Evolutionary conservation across 192 early-diverging fungal species (phyloP), one percentile per base, ranked within the genome.

Genomic region (Coemansia sp.): DNA sequence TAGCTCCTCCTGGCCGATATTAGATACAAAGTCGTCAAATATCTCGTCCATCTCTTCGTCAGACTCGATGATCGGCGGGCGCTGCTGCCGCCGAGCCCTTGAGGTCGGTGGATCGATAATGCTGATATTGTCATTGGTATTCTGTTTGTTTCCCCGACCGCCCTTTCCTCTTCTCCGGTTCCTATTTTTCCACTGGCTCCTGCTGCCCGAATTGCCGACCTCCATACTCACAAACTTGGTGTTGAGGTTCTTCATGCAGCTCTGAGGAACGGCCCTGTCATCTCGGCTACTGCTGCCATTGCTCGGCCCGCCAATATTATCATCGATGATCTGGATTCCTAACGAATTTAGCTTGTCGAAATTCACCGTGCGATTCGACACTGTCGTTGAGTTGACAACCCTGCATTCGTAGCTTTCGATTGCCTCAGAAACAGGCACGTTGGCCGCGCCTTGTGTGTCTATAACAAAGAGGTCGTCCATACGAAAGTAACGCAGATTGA

Each of bases 391-490:
- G 14, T 16, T 35, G 7, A 68, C 62, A 4, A 59, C 71, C 0
- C 39, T 46, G 68, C 63, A 65, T 20, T 71, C 69, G 55, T 50
- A 69, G 31, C 9, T 23, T 1, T 35, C 18, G 2, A 43, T 59
- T 43, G 73, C 34, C 26, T 69, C 59, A 4, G 50, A 40, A 0
- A 60, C 68, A 1, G 26, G 31, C 10, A 60, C 48, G 4, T 33
- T 36, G 7, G 38, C 21, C 3, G 67, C 34, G 18, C 78, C 69
- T 13, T 71, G 55, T 20, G 69, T 81, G 53, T 81, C 78, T 28
- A 81, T 72, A 24, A 66, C 45, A 68, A 81, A 81, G 56, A 81
- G 51, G 42, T 70, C 69, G 66, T 81, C 78, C 78, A 81, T 79
- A n/a, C 16, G 21, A 36, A 24, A 20, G 18, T 64, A 5, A 43